These are phyloP conservation scores for Phylloporus rhodoxanthus DNA, from an alignment of 768 basidiomycete species.

Conservation along the genomic window DNA sequence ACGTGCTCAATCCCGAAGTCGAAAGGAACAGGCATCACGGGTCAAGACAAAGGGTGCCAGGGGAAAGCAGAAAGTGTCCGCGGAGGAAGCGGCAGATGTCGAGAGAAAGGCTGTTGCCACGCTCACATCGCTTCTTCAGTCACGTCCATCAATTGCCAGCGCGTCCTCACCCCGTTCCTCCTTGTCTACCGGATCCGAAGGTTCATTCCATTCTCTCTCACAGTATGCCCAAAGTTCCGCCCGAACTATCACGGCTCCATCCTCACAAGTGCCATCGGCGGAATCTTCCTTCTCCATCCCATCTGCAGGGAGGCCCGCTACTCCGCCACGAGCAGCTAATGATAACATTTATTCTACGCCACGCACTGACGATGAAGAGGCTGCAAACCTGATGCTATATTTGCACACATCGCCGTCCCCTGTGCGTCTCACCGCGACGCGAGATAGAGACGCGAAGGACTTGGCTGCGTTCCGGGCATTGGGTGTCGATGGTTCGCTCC, in stretches of 20 bases:
- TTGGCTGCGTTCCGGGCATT: conserved; percentile 52
- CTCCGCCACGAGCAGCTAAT: conserved; percentile 30
- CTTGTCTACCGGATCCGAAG: conserved; percentile 62
- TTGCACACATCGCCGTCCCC: conserved; percentile 84
- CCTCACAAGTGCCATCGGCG: conserved; percentile 36
- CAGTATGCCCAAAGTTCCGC: conserved; percentile 67
- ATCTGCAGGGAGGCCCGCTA: conserved; percentile 23
- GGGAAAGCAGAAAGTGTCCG: conserved; percentile 44
- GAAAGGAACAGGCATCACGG: conserved; percentile 35
- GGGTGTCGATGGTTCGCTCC: conserved; percentile 41
- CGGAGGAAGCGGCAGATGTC: conserved; percentile 39
- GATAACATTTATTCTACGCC: conserved; percentile 40
- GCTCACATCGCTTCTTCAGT: conserved; percentile 64
- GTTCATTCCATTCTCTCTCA: conserved; percentile 55
- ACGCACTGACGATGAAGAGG: conserved; percentile 67
- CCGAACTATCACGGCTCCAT: conserved; percentile 41
- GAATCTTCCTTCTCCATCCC: conserved; percentile 34
- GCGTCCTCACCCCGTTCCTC: conserved; percentile 68
- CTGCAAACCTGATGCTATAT: conserved; percentile 80
- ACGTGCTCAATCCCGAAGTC: conserved; percentile 40
- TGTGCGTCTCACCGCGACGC: conserved; percentile 50
- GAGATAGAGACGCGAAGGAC: conserved; percentile 44
- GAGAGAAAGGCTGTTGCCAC: conserved; percentile 84
- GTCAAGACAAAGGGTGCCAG: conserved; percentile 39
- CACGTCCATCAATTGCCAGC: conserved; percentile 56